Evolutionary conservation across 73 alveolate genomes (phyloP), one percentile per base, ranked within the genome.

Genomic region (Tetrahymena thermophila): DNA sequence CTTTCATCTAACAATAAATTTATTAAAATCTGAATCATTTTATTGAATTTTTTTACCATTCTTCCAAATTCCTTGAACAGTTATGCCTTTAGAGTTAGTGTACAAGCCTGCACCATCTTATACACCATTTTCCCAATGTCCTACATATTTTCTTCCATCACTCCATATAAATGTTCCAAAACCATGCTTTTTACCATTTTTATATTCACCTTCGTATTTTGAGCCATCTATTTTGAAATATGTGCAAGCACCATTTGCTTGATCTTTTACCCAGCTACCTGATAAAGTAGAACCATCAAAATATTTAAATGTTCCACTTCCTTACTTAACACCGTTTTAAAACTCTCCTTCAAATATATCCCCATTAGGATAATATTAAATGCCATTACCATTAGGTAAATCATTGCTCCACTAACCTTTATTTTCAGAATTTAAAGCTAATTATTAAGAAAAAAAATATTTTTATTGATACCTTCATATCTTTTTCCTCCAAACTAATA

Each of bases 381-480:
- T 57, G 35, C 98, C 98, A 23, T 84, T 57, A 16, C 98, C 98
- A 96, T 96, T 97, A 1, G 96, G 97, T 55, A 94, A 57, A 96
- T 97, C 96, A 57, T 97, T 85, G 35, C 35, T 40, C 96, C 97
- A 97, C 19, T 35, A 93, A 31, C 98, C 98, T 35, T 37, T 93
- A 35, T 93, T 55, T 43, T 37, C 15, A 40, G 10, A 40, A 35
- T 0, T 84, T 50, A 25, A 95, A 93, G 28, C 43, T 95, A 15
- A 71, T 23, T 56, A 93, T 28, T 1, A 17, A 13, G 34, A 34
- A 93, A 35, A 14, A 85, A 19, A 71, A 94, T 25, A 43, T 38
- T 7, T 96, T 95, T 40, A 42, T 40, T 85, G 14, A 58, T 58
- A 23, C 94, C 94, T 35, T 94, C 97, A 34, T 35, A 55, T 38